Base-by-base conservation (phyloP, 73 alveolate genomes). In the Stentor roeselii region DNA sequence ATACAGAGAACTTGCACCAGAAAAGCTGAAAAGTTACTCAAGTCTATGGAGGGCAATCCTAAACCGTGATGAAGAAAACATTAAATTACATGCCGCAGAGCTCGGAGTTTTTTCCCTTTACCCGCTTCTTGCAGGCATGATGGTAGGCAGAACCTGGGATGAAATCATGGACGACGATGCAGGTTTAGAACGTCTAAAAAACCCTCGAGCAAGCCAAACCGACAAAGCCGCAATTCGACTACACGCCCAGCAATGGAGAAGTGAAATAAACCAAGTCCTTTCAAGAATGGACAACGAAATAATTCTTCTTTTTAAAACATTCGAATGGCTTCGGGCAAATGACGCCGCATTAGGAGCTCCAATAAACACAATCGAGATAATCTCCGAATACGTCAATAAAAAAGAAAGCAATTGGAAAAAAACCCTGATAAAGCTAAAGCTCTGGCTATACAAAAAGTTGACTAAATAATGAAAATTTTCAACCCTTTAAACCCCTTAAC, bases 101-200 rank as follows among this genome's bases (percentile, higher is more conserved):
- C 83, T 90, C 31, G 95, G 95, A 1, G 89, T 87, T 39, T 88
- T 76, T 58, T 76, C 76, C 42, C 76, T 42, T 36, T 67, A 67
- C 59, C 89, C 88, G 42, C 60, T 90, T 14, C 84, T 90, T 39
- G 83, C 95, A 30, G 95, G 92, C 3, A 90, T 90, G 89, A 82
- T 90, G 42, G 92, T 87, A 3, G 86, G 86, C 60, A 75, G 95
- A 39, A 78, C 92, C 2, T 90, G 60, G 83, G 92, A 90, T 38
- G 92, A 86, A 60, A 83, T 90, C 36, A 90, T 89, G 95, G 74
- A 78, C 15, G 75, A 78, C 67, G 86, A 39, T 2, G 59, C 75
- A 86, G 82, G 76, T 58, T 37, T 42, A 6, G 38, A 76, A 14
- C 3, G 14, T 14, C 39, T 27, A 76, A 78, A n/a, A 27, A 74